Base-by-base conservation (phyloP, 306 rosid genomes). In the Styphnolobium japonicum region DNA sequence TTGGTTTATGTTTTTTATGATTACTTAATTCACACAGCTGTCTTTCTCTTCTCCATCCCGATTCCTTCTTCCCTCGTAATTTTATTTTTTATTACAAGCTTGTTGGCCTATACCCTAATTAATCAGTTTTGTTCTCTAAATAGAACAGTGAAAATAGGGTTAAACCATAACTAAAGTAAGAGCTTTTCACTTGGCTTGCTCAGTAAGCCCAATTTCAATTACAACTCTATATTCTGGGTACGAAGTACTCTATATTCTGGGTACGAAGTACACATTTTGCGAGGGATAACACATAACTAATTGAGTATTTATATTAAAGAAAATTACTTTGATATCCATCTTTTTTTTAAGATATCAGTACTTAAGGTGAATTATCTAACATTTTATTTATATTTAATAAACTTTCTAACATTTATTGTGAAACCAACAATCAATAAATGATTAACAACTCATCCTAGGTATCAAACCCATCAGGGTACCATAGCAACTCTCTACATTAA, bases 1-100 rank as follows among this genome's bases (percentile, higher is more conserved):
- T 80, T 73, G 70, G 79, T 40, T 71, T 67, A 71, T 63, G 75
- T 82, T 75, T 80, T 76, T 39, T n/a, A 76, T 67, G 69, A 66
- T 72, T 71, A 58, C 75, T 58, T 31, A 65, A 80, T 73, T 79
- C 57, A 78, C 65, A 65, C 8, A 22, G n/a, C 11, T 70, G 23
- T 60, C 72, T 81, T 45, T 57, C 33, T 74, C 69, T 67, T 78
- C 37, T 43, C 27, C 45, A 68, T 73, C 75, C 34, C 67, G 83
- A 81, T 85, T 77, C 81, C 77, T 29, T 39, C 78, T 58, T 40
- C 60, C 61, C 73, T 46, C 33, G 12, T 27, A 21, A 36, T 58
- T 66, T 58, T 58, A 45, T 29, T 56, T 77, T 55, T 81, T 62
- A 70, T 23, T 78, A 63, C 19, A 64, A 42, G 66, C 64, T 67